Percentiles rank a stretch among this genome's conserved stretches.
Conservation (phyloP, 1,139 yeast genomes). For the Saccharomycopsis phalli region DNA sequence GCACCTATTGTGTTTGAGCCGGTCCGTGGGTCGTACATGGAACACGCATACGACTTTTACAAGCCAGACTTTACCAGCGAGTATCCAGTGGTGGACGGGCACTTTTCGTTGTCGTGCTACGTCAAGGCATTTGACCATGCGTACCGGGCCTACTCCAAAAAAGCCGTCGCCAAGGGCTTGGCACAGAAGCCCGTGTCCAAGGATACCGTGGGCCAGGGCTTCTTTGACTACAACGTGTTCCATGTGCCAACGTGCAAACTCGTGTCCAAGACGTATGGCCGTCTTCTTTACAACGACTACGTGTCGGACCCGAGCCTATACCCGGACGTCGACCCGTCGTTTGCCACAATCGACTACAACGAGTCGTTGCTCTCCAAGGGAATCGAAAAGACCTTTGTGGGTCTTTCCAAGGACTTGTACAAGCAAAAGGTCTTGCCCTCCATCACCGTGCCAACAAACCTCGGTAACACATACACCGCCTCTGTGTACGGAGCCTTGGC, state of each 20-base stretch:
- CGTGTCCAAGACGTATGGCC: slow-evolving; percentile 87
- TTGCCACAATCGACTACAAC: slow-evolving; percentile 62
- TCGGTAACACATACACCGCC: slow-evolving; percentile 98
- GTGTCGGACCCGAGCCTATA: slow-evolving; percentile 45
- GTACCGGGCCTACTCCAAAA: slow-evolving; percentile 73
- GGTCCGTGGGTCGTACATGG: slow-evolving; percentile 86
- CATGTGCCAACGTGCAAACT: slow-evolving; percentile 98
- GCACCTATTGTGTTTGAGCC: slow-evolving; percentile 93
- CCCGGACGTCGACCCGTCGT: slow-evolving; percentile 44
- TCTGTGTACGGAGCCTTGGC: slow-evolving; percentile 84
- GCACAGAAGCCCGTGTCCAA: slow-evolving; percentile 33
- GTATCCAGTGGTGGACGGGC: slow-evolving; percentile 97
- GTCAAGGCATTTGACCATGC: slow-evolving; percentile 87
- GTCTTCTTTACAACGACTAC: slow-evolving; percentile 86
- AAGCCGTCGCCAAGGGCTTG: slow-evolving; percentile 54
- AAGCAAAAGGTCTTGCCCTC: slow-evolving; percentile 73
- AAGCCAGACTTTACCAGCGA: slow-evolving; percentile 96
- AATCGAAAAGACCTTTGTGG: slow-evolving; percentile 79
- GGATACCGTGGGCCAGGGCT: slow-evolving; percentile 56
- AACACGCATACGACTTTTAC: slow-evolving; percentile 95
- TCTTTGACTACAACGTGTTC: slow-evolving; percentile 92
- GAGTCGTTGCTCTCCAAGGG: slow-evolving; percentile 69
- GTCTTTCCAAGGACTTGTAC: slow-evolving; percentile 63
- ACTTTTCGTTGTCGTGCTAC: slow-evolving; percentile 89
- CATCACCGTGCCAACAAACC: slow-evolving; percentile 83